phyloP scores from a whole-genome alignment of 495 filamentous ascomycete genomes.

The Hypoxylon subgilvum region DNA sequence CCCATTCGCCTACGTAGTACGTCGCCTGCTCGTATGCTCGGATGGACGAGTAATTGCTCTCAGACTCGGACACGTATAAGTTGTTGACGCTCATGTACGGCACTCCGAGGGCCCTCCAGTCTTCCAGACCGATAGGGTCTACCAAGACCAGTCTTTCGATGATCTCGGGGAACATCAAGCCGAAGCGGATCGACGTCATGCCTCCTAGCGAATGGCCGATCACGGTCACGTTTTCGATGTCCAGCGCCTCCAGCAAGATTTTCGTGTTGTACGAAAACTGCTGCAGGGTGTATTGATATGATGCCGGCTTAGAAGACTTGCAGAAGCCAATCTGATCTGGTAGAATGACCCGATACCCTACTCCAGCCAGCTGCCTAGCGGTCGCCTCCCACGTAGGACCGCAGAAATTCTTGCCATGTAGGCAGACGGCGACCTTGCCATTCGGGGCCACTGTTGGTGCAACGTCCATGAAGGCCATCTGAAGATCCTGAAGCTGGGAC shows the following conservation, averaged over 20 bases:
- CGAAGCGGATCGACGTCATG: constrained; percentile 51
- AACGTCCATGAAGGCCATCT: constrained; percentile 58
- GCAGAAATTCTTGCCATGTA: constrained; percentile 59
- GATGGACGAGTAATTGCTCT: constrained; percentile 46
- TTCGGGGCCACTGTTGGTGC: constrained; percentile 33
- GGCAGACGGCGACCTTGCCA: constrained; percentile 43
- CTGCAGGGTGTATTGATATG: constrained; percentile 52
- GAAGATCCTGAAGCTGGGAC: constrained; percentile 44
- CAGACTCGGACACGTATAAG: constrained; percentile 36
- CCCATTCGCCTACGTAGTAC: constrained; percentile 52
- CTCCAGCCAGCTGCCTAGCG: constrained; percentile 35
- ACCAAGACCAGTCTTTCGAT: constrained; percentile 42
- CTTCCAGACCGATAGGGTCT: constrained; percentile 52
- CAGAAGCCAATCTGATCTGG: constrained; percentile 57
- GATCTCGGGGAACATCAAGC: constrained; percentile 50
- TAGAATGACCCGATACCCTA: constrained; percentile 53
- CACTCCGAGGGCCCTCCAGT: constrained; percentile 52
- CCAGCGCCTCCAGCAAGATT: constrained; percentile 42
- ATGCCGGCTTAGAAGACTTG: constrained; percentile 53
- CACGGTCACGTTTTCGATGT: constrained; percentile 43
- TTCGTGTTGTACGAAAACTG: constrained; percentile 52
- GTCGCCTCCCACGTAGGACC: constrained; percentile 51
- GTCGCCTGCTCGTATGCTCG: constrained; percentile 50
- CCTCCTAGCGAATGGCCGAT: constrained; percentile 57
- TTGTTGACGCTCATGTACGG: constrained; percentile 46